Conservation (phyloP, 2,329 filamentous ascomycete genomes). For the Stemphylium lycopersici region DNA sequence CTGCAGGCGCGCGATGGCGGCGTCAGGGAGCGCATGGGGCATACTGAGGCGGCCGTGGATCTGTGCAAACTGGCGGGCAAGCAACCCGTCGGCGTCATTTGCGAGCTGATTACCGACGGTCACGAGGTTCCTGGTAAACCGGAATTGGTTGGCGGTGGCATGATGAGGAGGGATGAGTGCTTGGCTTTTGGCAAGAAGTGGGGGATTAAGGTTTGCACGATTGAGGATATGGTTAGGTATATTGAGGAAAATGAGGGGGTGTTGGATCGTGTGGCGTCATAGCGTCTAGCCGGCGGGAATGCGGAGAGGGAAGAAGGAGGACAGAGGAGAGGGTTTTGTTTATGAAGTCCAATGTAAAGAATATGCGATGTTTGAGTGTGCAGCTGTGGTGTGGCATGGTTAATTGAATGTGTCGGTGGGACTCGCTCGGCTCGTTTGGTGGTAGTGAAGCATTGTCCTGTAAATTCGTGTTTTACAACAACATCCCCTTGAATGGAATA, state of each 20-base stretch:
- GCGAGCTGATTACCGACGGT: slow-evolving; percentile 89
- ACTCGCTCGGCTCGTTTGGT: too few relatives aligned
- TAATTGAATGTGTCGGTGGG: too few relatives aligned
- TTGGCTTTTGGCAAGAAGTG: slow-evolving; percentile 85
- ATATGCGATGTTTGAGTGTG: too few relatives aligned
- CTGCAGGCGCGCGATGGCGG: slow-evolving; percentile 80
- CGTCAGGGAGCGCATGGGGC: slow-evolving; percentile 77
- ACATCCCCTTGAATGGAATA: too few relatives aligned
- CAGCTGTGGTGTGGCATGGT: too few relatives aligned
- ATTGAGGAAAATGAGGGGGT: slow-evolving; percentile 74
- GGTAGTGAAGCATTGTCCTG: too few relatives aligned
- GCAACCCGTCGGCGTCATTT: slow-evolving; percentile 77
- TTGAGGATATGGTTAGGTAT: slow-evolving; percentile 84
- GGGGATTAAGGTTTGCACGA: slow-evolving; percentile 93
- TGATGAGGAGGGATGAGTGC: slow-evolving; percentile 91
- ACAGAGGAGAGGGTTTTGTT: too few relatives aligned
- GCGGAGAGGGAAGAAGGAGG: background rate
- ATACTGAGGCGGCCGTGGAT: slow-evolving; percentile 93
- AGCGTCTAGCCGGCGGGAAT: slow-evolving; percentile 13
- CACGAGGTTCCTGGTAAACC: slow-evolving; percentile 72
- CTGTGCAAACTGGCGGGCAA: slow-evolving; percentile 84
- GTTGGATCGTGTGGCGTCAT: slow-evolving; percentile 1
- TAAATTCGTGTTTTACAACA: too few relatives aligned
- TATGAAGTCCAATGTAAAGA: too few relatives aligned
- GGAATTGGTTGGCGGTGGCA: slow-evolving; percentile 71